Evolutionary conservation across 2,329 filamentous ascomycete species (phyloP), one percentile per base, ranked within the genome.

Genomic region (Aspergillus vadensis): DNA sequence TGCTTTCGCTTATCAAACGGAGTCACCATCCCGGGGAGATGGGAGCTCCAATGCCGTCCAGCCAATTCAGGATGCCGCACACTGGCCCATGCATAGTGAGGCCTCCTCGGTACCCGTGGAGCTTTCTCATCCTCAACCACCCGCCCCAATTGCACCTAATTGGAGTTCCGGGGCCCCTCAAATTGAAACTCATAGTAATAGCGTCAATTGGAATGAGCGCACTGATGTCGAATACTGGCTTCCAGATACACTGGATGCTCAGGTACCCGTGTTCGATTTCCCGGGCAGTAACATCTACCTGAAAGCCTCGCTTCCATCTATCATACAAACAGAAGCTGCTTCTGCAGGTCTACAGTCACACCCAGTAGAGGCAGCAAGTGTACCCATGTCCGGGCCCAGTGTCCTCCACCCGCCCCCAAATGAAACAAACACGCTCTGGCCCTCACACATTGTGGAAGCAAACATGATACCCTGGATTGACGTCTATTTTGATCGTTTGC

Each of bases 401-500:
- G 61, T 67, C 25, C 57, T 67, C 25, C 63, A 62, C 6, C 65
- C 65, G 17, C 63, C 62, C 14, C 70, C 60, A 47, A 69, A 56
- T 49, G 69, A 63, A 15, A 57, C 14, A 51, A 67, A 67, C 8
- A 68, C 74, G 27, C 65, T 74, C 39, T 80, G 77, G 77, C 77
- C 77, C 2, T 50, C 69, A 0, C 73, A 67, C 5, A 78, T 80
- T 57, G 72, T 70, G 44, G 77, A 80, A 59, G 73, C 73, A 1
- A 78, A 75, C 21, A 72, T 80, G 72, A 72, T 76, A 23, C 74
- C 73, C 3, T 76, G 74, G 74, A 72, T 80, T 17, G 77, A 80
- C 47, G 76, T 80, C 3, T 80, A 78, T 58, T 80, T 80, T 60
- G 77, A 79, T 54, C 76, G 78, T 17, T 61, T 80, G 41, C 77